A percentile compares a stretch with the other conserved stretches of the same genome.
Conservation (phyloP, 306 rosid genomes). For the Prunus armeniaca region DNA sequence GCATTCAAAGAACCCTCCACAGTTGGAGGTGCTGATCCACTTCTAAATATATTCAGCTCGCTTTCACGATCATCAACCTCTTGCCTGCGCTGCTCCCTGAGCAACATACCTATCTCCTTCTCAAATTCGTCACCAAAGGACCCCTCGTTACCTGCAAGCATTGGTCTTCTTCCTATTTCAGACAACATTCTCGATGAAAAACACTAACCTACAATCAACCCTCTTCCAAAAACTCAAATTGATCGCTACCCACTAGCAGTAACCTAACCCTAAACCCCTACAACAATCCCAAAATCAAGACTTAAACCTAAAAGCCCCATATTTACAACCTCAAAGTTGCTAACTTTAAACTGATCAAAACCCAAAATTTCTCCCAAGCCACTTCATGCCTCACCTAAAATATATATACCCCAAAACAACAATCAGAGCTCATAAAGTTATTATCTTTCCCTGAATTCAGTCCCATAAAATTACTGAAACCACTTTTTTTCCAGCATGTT, state of each 20-base stretch:
- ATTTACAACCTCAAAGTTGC: slow-evolving; percentile 32
- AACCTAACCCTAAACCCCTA: slow-evolving; percentile 34
- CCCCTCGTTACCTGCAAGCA: slow-evolving; percentile 73
- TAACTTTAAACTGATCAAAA: slow-evolving; percentile 32
- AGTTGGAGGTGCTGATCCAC: slow-evolving; percentile 96
- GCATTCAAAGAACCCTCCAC: slow-evolving; percentile 85
- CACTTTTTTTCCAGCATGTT: slow-evolving; percentile 13
- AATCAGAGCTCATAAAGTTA: neutral
- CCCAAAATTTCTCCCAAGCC: slow-evolving; percentile 21
- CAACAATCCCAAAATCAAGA: slow-evolving; percentile 24
- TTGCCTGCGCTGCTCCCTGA: slow-evolving; percentile 72
- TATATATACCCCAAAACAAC: slow-evolving; percentile 5
- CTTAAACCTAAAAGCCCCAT: slow-evolving; percentile 28
- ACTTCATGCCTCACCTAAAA: slow-evolving; percentile 24
- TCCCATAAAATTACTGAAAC: slow-evolving; percentile 19
- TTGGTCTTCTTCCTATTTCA: slow-evolving; percentile 76
- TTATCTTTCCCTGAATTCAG: neutral
- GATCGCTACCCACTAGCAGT: slow-evolving; percentile 16
- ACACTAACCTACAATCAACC: slow-evolving; percentile 14
- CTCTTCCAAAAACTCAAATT: slow-evolving; percentile 11
- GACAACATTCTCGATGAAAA: slow-evolving; percentile 51
- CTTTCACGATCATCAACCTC: slow-evolving; percentile 71
- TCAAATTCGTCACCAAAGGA: slow-evolving; percentile 86
- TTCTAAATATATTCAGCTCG: slow-evolving; percentile 69
- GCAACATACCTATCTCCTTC: slow-evolving; percentile 80